Evolutionary conservation across 2,329 filamentous ascomycete genomes (phyloP), one percentile per base, ranked within the genome.

Genomic region (Pyricularia sp.): DNA sequence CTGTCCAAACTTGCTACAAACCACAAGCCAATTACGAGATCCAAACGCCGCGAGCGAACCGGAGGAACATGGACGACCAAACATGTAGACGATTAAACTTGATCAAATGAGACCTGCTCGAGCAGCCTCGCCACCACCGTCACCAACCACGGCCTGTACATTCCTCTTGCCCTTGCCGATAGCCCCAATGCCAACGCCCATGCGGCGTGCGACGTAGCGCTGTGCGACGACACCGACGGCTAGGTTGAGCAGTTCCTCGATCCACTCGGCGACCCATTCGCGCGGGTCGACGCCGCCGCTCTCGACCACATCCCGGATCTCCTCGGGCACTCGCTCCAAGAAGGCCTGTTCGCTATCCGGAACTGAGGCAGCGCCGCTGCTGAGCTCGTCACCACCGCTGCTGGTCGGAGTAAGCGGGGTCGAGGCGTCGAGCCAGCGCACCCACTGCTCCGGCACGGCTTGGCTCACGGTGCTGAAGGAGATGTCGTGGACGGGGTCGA

Each of bases 231-330:
- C 83, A 23, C 95, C 94, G 0, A 96, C 87, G 3, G 89, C 87
- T 66, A 98, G 82, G 59, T 84, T 88, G 36, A 99, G 84, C 0
- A 89, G 82, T 81, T 98, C 94, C 81, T 98, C 94, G 65, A 99
- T 86, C 95, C 95, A 99, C 79, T 98, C 95, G 3, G 94, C 91
- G 55, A 97, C 92, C 95, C 95, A 99, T 78, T 99, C 95, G 69
- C 95, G 86, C 0, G 95, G 95, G 76, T 99, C 95, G 2, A 98
- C 92, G 65, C 86, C 88, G 10, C 88, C 88, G 64, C 81, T 81
- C 74, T 88, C 87, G 59, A 99, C 88, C 71, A 98, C 97, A 72
- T 94, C 92, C 26, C 87, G 85, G 74, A 99, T 97, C 75, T 90
- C 93, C 31, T 92, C 90, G 0, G 95, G 94, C 42, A 94, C 79